phyloP scores from a whole-genome alignment of 192 early-diverging fungal species.

The Rhizophagus sp. region DNA sequence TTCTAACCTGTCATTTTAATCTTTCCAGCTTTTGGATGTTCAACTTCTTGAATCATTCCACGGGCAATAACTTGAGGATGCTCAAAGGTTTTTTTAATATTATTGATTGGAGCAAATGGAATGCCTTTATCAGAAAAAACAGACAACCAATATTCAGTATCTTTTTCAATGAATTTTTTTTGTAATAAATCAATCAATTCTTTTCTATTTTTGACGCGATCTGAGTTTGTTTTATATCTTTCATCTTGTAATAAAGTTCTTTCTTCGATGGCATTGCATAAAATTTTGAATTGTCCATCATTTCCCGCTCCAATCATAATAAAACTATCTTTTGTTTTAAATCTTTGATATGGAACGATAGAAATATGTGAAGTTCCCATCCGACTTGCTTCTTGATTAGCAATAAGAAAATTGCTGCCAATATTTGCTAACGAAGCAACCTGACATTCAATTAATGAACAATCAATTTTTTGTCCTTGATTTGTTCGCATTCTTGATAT shows the following conservation, averaged over 20 bases:
- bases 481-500: conserved; percentile 64
- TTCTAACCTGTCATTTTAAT: conserved; percentile 71
- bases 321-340: conserved; percentile 73
- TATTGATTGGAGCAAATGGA: conserved; percentile 74
- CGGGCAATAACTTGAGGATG: conserved; percentile 72
- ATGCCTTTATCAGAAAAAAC: conserved; percentile 69
- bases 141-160: conserved; percentile 63
- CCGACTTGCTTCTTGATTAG: conserved; percentile 74
- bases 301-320: conserved; percentile 93
- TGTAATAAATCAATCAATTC: conserved; percentile 63
- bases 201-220: conserved; percentile 72
- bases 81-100: conserved; percentile 43
- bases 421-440: conserved; percentile 89
- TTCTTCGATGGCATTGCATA: conserved; percentile 58
- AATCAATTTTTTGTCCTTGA: conserved; percentile 85
- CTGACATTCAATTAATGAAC: conserved; percentile 87
- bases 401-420: conserved; percentile 83
- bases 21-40: conserved; percentile 77
- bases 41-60: conserved; percentile 75
- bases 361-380: conserved; percentile 89
- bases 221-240: conserved; percentile 66
- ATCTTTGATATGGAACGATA: conserved; percentile 92
- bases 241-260: conserved; percentile 49
- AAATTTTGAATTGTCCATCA: conserved; percentile 76
- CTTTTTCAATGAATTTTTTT: conserved; percentile 44